These are phyloP conservation scores for Cladorrhinum samala DNA, from an alignment of 495 filamentous ascomycete species.

Conservation along the genomic window DNA sequence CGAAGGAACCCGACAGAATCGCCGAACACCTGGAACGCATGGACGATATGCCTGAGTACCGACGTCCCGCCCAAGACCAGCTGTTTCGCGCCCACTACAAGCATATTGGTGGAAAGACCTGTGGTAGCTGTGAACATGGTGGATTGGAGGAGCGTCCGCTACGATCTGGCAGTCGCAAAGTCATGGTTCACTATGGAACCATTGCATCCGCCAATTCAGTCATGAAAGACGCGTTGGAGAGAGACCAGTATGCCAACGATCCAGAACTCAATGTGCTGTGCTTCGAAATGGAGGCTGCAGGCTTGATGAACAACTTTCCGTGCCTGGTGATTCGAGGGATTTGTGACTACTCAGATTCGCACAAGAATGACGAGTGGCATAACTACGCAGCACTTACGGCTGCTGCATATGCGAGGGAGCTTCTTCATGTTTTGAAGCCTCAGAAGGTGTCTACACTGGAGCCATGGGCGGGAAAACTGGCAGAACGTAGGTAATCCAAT, in stretches of 20 bases:
- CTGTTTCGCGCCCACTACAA: too few relatives aligned
- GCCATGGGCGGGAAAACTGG: too few relatives aligned
- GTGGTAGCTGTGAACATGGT: too few relatives aligned
- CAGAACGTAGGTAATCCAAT: too few relatives aligned
- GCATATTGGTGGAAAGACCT: too few relatives aligned
- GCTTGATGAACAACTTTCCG: slow-evolving; percentile 16
- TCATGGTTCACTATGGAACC: not conserved
- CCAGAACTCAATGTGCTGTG: not conserved
- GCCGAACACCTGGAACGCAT: too few relatives aligned
- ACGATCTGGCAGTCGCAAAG: not conserved
- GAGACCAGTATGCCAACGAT: not conserved
- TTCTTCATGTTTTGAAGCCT: too few relatives aligned
- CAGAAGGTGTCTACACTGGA: too few relatives aligned
- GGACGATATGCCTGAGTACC: too few relatives aligned
- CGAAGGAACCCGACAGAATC: too few relatives aligned
- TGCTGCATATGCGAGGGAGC: slow-evolving; percentile 28
- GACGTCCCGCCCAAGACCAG: too few relatives aligned
- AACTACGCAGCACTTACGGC: slow-evolving; percentile 27
- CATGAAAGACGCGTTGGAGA: not conserved
- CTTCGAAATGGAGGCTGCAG: slow-evolving; percentile 26
- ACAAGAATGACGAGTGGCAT: slow-evolving; percentile 34
- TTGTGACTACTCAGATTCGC: slow-evolving; percentile 39
- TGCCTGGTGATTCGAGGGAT: slow-evolving; percentile 35
- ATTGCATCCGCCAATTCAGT: not conserved
- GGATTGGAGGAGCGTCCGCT: too few relatives aligned